Percentiles rank a stretch among this genome's conserved stretches.
Evolutionary conservation across 495 filamentous ascomycete species (phyloP).

Genomic region (Neurospora sp.): DNA sequence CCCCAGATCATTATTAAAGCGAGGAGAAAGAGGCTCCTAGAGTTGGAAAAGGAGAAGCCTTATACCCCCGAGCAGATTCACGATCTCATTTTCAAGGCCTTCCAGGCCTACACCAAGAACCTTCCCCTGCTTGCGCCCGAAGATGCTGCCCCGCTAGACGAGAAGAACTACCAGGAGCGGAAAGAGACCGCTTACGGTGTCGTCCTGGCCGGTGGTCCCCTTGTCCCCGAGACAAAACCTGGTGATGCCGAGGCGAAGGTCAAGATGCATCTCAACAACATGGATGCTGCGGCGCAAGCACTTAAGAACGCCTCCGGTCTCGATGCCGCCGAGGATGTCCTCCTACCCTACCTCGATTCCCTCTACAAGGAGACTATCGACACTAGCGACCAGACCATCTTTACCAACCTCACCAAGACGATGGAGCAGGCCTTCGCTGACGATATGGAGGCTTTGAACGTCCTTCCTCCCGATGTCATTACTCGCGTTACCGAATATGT

Average conservation of each 20-base stretch:
- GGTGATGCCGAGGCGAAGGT: constrained; percentile 71
- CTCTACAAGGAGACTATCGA: constrained; percentile 65
- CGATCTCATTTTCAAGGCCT: constrained; percentile 54
- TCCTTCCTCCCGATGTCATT: constrained; percentile 66
- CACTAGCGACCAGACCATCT: constrained; percentile 55
- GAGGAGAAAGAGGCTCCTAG: constrained; percentile 66
- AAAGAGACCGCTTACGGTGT: constrained; percentile 51
- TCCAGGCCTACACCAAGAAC: constrained; percentile 65
- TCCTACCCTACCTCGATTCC: constrained; percentile 77
- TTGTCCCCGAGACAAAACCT: constrained; percentile 48
- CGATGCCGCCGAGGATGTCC: constrained; percentile 49
- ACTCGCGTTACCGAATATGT: constrained; percentile 89
- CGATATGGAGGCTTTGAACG: constrained; percentile 81
- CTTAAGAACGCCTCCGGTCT: constrained; percentile 37
- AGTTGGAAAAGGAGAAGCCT: constrained; percentile 39
- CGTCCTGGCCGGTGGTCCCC: constrained; percentile 52
- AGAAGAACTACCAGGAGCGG: constrained; percentile 44
- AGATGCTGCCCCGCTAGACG: constrained; percentile 21
- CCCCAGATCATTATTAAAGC: constrained; percentile 71
- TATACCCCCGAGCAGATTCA: constrained; percentile 31
- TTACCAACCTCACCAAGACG: constrained; percentile 68
- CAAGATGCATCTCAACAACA: constrained; percentile 84
- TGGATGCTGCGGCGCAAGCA: constrained; percentile 48
- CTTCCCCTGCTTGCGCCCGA: constrained; percentile 48
- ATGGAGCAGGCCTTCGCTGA: constrained; percentile 76